Conservation (phyloP, 2,329 filamentous ascomycete species). For the Colletotrichum chrysophilum region DNA sequence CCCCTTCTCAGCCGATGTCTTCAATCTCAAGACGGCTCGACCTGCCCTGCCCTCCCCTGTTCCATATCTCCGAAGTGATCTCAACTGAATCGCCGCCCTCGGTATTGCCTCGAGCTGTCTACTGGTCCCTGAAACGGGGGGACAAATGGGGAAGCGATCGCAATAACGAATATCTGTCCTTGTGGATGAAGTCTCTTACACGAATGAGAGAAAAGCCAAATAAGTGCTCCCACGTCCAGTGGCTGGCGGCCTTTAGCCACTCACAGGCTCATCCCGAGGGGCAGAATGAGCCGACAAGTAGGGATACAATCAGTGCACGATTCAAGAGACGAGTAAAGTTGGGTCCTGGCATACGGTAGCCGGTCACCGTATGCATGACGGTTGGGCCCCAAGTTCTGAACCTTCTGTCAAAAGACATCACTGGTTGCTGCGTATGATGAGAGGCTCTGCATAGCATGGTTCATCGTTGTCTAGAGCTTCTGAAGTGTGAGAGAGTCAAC, state of each 20-base stretch:
- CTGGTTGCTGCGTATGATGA: neutral
- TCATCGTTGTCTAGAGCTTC: constrained; percentile 16
- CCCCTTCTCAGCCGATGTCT: neutral
- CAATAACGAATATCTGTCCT: neutral
- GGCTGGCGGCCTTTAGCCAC: neutral
- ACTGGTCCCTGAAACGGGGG: neutral
- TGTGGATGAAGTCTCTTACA: neutral
- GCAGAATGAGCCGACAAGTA: constrained; percentile 5
- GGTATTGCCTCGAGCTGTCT: neutral
- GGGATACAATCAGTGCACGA: constrained; percentile 18
- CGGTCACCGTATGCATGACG: constrained; percentile 9
- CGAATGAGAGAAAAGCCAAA: neutral
- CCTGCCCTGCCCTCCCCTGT: neutral
- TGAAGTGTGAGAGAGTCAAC: neutral
- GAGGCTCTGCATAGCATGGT: constrained; percentile 3
- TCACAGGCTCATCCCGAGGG: neutral
- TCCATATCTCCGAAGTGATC: neutral
- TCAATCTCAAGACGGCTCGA: neutral
- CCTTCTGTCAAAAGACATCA: neutral
- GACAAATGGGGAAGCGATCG: neutral
- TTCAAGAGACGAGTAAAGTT: constrained; percentile 15
- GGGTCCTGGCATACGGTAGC: neutral
- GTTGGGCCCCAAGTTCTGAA: neutral
- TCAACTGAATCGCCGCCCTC: neutral
- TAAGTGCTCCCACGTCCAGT: constrained; percentile 1